Evolutionary conservation across 257 asterid genomes (phyloP), one percentile per base, ranked within the genome.

Genomic region (Petrea volubilis): DNA sequence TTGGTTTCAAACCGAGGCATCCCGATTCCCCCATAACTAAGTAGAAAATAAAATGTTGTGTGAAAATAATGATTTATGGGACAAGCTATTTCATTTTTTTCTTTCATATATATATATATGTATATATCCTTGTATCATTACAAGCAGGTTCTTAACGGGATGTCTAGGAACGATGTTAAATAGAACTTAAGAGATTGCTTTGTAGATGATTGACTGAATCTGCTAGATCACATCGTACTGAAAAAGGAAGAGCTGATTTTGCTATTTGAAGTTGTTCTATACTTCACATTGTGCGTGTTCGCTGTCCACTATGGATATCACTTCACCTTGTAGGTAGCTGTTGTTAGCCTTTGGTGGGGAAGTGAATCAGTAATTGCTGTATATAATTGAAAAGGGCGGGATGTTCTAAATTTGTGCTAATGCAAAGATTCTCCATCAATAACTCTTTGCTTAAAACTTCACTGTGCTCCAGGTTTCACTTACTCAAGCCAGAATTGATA

Each of bases 401-500:
- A 51, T 13, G 53, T 47, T 43, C 58, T 18, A 52, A 58, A 40
- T 41, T 67, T 65, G 46, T 28, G 44, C 74, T 52, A 59, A 24
- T 71, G 43, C 55, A 68, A 40, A 38, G 6, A 62, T 17, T 51
- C n/a, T 44, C 55, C 10, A 34, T 70, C 58, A 34, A 71, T 55
- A 33, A 52, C 15, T 44, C 15, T 43, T n/a, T 49, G 29, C 25
- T 72, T 67, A 50, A 50, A 18, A 40, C 13, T 74, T 58, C 62
- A 66, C 75, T 52, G 56, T 63, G 67, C 65, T 84, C 66, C 87
- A 95, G 99, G 99, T 95, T 75, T 90, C 98, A 65, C 97, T 95
- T 71, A 90, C 98, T 69, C 99, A 95, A 85, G 99, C 99, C 61
- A 86, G 98, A 81, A 95, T 95, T 64, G 98, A 95, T 81, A 95